Conservation (phyloP, 2,329 filamentous ascomycete genomes). For the Clarireedia sp. region DNA sequence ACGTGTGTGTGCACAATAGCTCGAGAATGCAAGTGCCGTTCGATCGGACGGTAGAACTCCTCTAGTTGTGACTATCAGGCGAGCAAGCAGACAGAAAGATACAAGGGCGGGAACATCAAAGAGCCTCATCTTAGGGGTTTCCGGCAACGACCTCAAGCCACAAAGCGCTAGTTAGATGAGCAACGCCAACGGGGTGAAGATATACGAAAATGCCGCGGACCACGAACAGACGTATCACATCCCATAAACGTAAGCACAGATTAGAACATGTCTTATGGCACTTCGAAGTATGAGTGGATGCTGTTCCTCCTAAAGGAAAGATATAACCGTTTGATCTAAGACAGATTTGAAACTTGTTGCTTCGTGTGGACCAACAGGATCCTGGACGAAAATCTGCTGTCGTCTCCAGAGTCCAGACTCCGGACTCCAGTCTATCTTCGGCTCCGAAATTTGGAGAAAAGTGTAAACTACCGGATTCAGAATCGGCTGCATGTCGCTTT, state of each 20-base stretch:
- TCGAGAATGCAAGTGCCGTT: background rate
- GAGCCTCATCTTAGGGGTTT: conserved; percentile 1
- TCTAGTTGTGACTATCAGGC: background rate
- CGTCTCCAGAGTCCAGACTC: background rate
- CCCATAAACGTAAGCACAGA: too few relatives aligned
- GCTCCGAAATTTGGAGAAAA: background rate
- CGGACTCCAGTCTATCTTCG: background rate
- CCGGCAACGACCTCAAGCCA: conserved; percentile 3
- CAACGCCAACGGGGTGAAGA: conserved; percentile 11
- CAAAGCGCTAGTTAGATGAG: background rate
- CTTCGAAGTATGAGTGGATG: too few relatives aligned
- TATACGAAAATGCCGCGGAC: background rate
- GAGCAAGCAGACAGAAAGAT: background rate
- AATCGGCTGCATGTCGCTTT: conserved; percentile 17
- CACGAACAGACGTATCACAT: too few relatives aligned
- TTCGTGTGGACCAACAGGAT: too few relatives aligned
- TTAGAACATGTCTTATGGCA: too few relatives aligned
- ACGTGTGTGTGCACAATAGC: background rate
- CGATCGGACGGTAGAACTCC: background rate
- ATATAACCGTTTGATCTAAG: background rate
- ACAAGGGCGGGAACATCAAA: background rate
- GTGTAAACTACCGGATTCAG: conserved; percentile 10
- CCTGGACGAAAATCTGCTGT: too few relatives aligned
- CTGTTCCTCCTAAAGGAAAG: background rate
- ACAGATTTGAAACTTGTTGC: background rate